These are phyloP conservation scores for Casuarina equisetifolia DNA, from an alignment of 306 rosid species.

Conservation along the genomic window DNA sequence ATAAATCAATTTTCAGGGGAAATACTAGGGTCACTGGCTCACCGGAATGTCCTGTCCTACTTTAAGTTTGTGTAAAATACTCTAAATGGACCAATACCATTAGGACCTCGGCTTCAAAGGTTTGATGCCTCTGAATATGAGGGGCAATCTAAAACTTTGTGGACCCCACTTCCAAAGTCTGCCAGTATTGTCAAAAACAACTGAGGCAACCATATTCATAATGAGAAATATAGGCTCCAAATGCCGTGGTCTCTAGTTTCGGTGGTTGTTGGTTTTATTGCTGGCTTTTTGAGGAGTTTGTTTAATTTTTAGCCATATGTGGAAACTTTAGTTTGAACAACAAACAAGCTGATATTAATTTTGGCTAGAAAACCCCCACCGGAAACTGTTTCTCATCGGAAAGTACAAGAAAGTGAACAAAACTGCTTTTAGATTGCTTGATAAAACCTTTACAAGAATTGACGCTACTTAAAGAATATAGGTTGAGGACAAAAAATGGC, in stretches of 20 bases:
- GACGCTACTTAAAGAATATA: too few relatives aligned
- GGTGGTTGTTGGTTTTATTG: background rate
- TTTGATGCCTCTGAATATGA: background rate
- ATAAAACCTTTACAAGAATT: too few relatives aligned
- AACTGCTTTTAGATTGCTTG: too few relatives aligned
- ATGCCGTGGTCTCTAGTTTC: too few relatives aligned
- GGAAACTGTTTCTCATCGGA: too few relatives aligned
- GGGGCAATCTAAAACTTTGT: background rate
- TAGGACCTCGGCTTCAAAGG: background rate
- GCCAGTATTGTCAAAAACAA: background rate
- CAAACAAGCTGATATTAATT: too few relatives aligned
- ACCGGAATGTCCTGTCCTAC: background rate
- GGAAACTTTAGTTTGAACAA: too few relatives aligned
- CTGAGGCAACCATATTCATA: too few relatives aligned
- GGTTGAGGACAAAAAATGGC: too few relatives aligned
- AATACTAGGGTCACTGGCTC: background rate
- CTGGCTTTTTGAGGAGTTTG: background rate
- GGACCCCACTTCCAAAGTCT: background rate
- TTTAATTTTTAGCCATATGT: too few relatives aligned
- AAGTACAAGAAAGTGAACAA: too few relatives aligned
- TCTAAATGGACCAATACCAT: background rate
- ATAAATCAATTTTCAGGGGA: slow-evolving; percentile 7
- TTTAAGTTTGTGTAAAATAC: slow-evolving; percentile 2
- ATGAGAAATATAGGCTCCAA: background rate
- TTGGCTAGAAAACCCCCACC: too few relatives aligned